Evolutionary conservation across 192 early-diverging fungal species (phyloP).

Genomic region (Spinellus fusiger): DNA sequence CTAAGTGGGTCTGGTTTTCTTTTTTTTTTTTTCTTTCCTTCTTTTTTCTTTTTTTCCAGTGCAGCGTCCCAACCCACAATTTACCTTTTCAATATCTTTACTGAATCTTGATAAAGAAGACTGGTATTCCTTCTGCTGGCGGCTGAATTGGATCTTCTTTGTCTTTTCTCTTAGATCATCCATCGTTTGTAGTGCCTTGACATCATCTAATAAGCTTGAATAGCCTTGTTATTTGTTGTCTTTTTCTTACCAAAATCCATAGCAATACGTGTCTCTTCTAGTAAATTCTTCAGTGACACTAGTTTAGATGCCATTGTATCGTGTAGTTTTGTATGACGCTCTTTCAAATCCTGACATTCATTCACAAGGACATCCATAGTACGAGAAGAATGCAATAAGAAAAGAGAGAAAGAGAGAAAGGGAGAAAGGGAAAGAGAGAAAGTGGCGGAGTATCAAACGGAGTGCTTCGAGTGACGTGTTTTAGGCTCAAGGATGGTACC

Average conservation of each 20-base stretch:
- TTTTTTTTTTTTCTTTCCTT: too few relatives aligned
- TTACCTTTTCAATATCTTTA: constrained; percentile 70
- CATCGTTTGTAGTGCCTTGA: neutral
- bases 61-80: neutral
- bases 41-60: too few relatives aligned
- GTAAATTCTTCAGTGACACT: neutral
- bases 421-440: neutral
- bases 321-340: neutral
- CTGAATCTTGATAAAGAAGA: constrained; percentile 56
- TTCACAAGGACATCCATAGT: constrained; percentile 2
- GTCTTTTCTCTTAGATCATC: constrained; percentile 2
- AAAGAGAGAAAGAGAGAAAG: neutral
- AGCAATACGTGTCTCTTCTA: neutral
- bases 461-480: neutral
- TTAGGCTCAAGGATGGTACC: neutral
- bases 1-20: too few relatives aligned
- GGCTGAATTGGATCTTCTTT: constrained; percentile 25
- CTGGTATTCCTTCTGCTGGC: constrained; percentile 63
- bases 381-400: neutral
- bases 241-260: neutral
- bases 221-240: neutral
- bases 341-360: neutral
- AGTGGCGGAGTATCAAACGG: neutral
- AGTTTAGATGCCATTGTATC: neutral
- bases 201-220: constrained; percentile 6